Evolutionary conservation across 83 land plant genomes (phyloP), one percentile per base, ranked within the genome.

Genomic region (Diphasiastrum complanatum): DNA sequence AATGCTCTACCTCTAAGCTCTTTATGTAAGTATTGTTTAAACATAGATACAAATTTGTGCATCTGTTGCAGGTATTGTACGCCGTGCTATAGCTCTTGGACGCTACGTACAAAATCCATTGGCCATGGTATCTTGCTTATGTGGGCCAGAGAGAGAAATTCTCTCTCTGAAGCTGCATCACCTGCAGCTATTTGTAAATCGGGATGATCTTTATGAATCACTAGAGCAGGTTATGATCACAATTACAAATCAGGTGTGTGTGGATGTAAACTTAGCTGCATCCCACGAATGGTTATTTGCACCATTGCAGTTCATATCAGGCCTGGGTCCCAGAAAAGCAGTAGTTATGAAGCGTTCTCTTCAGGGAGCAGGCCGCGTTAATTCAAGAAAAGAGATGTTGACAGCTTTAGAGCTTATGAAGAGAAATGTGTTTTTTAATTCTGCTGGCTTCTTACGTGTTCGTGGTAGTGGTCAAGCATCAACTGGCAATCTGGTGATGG

Each of bases 261-360:
- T 92, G 8, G 98, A 88, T 33, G 41, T 88, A 23, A 92, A 92
- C 63, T 41, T 88, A 47, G 96, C 98, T 59, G 77, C 83, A 28
- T 77, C 80, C 35, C 98, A 88, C 75, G 98, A 92, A 51, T 92
- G 98, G 98, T 61, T 83, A 27, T 85, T 92, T 69, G 78, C 91
- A 26, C 91, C 98, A 1, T 61, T 92, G 28, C 98, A 92, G 64
- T 92, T 92, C 70, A 64, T 92, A 25, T 70, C 96, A 22, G 98
- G 98, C 10, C 83, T 92, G 61, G 98, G 98, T n/a, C 91, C 98
- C 33, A 65, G 98, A 45, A 92, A 92, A 63, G 95, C 98, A 12
- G 82, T 85, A 37, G 76, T 78, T 38, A 65, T 92, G 24, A 91
- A 83, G 53, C 82, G 81, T 35, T 79, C 87, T n/a, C 58, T 92